phyloP scores from a whole-genome alignment of 495 filamentous ascomycete species.

The Astrothelium macrocarpum region DNA sequence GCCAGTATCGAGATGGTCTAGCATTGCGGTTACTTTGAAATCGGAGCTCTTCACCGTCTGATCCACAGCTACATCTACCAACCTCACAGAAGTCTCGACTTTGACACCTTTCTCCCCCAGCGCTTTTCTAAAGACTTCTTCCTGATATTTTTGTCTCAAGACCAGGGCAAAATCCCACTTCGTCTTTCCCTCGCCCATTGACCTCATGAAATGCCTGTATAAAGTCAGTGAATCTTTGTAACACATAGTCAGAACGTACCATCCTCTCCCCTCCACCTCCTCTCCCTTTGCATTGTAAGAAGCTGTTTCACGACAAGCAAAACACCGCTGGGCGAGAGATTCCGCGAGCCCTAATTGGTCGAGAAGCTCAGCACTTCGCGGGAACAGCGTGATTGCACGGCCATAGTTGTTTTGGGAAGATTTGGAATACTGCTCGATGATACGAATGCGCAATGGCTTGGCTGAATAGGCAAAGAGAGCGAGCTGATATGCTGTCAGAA shows the following conservation, averaged over 20 bases:
- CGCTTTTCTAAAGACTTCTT: constrained; percentile 33
- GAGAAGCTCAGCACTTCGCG: constrained; percentile 39
- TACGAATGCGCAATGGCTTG: constrained; percentile 19
- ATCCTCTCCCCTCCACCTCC: constrained; percentile 28
- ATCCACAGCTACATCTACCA: constrained; percentile 27
- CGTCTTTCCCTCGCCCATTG: constrained; percentile 31
- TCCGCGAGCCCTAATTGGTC: constrained; percentile 41
- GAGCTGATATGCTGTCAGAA: constrained; percentile 39
- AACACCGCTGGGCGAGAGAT: constrained; percentile 40
- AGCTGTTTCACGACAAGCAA: constrained; percentile 39
- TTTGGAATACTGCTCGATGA: constrained; percentile 38
- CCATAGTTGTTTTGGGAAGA: constrained; percentile 35
- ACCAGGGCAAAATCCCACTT: constrained; percentile 38
- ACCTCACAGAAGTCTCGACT: constrained; percentile 23
- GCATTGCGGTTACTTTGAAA: constrained; percentile 22
- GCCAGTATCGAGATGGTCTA: constrained; percentile 23
- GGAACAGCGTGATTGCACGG: constrained; percentile 38
- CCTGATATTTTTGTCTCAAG: constrained; percentile 35
- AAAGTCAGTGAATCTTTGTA: too few relatives aligned
- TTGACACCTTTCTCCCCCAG: constrained; percentile 22
- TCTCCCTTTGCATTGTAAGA: constrained; percentile 40
- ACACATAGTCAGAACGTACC: too few relatives aligned
- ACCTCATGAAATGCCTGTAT: constrained; percentile 32
- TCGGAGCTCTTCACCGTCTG: constrained; percentile 18
- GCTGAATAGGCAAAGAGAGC: constrained; percentile 22